Evolutionary conservation across 108 stramenopile genomes (phyloP).

Genomic region (Mayamaea pseudoterrestris): DNA sequence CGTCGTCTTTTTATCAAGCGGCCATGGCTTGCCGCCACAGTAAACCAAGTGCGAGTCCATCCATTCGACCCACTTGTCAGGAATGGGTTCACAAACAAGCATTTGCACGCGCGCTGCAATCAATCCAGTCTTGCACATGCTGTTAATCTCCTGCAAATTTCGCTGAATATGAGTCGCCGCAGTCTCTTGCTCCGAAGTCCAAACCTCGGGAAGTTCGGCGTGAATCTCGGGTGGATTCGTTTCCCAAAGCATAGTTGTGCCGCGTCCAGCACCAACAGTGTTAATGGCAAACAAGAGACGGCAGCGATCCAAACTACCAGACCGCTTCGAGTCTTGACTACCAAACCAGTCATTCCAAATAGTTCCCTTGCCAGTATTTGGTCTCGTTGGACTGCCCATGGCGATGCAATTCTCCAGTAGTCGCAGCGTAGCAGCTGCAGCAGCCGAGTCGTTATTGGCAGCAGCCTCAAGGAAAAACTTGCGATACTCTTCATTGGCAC

Average conservation of each 20-base stretch:
- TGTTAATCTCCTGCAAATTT: constrained; percentile 72
- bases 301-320: constrained; percentile 46
- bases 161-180: constrained; percentile 72
- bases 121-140: constrained; percentile 73
- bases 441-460: constrained; percentile 9
- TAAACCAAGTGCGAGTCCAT: constrained; percentile 63
- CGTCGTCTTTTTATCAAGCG: constrained; percentile 17
- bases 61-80: constrained; percentile 78
- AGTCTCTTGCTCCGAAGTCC: constrained; percentile 79
- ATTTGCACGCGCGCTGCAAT: constrained; percentile 76
- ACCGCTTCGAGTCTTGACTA: background rate
- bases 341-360: constrained; percentile 71
- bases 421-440: constrained; percentile 25
- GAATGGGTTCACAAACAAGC: constrained; percentile 77
- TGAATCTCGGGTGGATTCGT: constrained; percentile 47
- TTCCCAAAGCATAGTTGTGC: constrained; percentile 80
- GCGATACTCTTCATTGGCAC: constrained; percentile 35
- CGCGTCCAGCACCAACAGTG: constrained; percentile 72
- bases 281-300: constrained; percentile 74
- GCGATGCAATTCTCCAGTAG: constrained; percentile 71
- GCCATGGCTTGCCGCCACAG: constrained; percentile 61
- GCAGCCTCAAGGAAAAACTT: constrained; percentile 25
- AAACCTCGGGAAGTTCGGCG: constrained; percentile 48
- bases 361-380: constrained; percentile 30
- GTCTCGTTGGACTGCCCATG: constrained; percentile 58